Evolutionary conservation across 1,284 basidiomycete species (phyloP).

Genomic region (Malassezia pachydermatis): DNA sequence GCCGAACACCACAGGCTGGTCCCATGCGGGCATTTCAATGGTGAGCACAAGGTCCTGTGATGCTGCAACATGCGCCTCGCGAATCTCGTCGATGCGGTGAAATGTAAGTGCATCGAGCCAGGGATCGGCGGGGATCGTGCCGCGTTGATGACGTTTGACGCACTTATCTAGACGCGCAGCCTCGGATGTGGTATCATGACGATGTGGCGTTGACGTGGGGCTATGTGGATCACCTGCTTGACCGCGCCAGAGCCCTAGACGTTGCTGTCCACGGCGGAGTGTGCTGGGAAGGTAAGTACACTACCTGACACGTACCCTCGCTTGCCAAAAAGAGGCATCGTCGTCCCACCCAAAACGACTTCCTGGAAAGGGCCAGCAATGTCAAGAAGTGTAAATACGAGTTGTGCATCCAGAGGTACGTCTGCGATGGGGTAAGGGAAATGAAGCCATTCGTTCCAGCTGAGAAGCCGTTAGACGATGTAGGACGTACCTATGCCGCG

Average conservation of each 20-base stretch:
- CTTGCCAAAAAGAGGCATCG: slow-evolving; percentile 77
- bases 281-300: slow-evolving; percentile 54
- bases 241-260: slow-evolving; percentile 71
- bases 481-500: slow-evolving; percentile 15
- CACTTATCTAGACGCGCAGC: slow-evolving; percentile 91
- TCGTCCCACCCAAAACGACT: slow-evolving; percentile 71
- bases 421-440: slow-evolving; percentile 84
- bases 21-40: slow-evolving; percentile 90
- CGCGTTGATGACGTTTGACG: slow-evolving; percentile 89
- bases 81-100: slow-evolving; percentile 71
- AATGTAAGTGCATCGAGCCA: slow-evolving; percentile 93
- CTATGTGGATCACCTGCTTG: slow-evolving; percentile 72
- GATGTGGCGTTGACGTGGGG: slow-evolving; percentile 64
- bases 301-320: slow-evolving; percentile 58
- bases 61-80: slow-evolving; percentile 23
- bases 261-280: slow-evolving; percentile 63
- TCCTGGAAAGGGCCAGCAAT: slow-evolving; percentile 58
- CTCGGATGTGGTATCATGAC: slow-evolving; percentile 58
- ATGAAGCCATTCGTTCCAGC: slow-evolving; percentile 87
- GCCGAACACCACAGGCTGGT: slow-evolving; percentile 92
- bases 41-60: slow-evolving; percentile 60
- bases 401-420: slow-evolving; percentile 72
- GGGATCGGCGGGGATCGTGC: slow-evolving; percentile 82
- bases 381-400: slow-evolving; percentile 91
- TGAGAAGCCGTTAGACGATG: not conserved